phyloP scores from a whole-genome alignment of 208 protist species.

The Wallacemonas sp. region DNA sequence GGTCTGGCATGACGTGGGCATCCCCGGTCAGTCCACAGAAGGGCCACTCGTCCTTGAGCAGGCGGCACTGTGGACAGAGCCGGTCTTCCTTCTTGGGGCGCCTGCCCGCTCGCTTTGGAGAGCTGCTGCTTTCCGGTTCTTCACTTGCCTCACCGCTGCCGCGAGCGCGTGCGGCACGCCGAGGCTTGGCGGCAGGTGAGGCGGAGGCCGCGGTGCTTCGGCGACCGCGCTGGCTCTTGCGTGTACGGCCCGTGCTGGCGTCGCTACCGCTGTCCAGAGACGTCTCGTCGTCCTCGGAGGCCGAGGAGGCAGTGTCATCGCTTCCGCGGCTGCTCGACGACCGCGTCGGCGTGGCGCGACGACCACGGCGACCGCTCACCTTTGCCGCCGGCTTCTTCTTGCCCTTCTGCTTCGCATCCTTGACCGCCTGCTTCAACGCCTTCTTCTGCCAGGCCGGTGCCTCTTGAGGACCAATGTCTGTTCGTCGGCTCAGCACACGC shows the following conservation, averaged over 20 bases:
- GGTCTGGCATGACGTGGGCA: slow-evolving; percentile 22
- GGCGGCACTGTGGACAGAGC: slow-evolving; percentile 39
- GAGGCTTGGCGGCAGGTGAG: not conserved
- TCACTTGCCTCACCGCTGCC: not conserved
- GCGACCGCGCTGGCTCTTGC: too few species aligned
- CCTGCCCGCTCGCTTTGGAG: not conserved
- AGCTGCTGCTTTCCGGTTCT: slow-evolving; percentile 2
- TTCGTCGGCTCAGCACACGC: slow-evolving; percentile 22
- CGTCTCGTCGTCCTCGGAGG: not conserved
- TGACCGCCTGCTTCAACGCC: slow-evolving; percentile 21
- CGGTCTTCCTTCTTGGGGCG: slow-evolving; percentile 9
- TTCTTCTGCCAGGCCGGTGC: slow-evolving; percentile 29
- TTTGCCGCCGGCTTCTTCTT: not conserved
- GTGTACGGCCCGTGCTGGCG: not conserved
- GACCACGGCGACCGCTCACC: too few species aligned
- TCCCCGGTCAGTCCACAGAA: slow-evolving; percentile 63
- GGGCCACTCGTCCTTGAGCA: slow-evolving; percentile 52
- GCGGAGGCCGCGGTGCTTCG: too few species aligned
- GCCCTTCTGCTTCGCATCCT: slow-evolving; percentile 2
- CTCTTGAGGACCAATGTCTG: slow-evolving; percentile 20
- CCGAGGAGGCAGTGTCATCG: not conserved
- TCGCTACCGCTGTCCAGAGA: not conserved
- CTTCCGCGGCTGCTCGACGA: too few species aligned
- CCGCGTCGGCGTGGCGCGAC: too few species aligned
- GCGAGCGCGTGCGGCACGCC: not conserved